phyloP scores from a whole-genome alignment of 345 rosid species.

The Excoecaria agallocha region DNA sequence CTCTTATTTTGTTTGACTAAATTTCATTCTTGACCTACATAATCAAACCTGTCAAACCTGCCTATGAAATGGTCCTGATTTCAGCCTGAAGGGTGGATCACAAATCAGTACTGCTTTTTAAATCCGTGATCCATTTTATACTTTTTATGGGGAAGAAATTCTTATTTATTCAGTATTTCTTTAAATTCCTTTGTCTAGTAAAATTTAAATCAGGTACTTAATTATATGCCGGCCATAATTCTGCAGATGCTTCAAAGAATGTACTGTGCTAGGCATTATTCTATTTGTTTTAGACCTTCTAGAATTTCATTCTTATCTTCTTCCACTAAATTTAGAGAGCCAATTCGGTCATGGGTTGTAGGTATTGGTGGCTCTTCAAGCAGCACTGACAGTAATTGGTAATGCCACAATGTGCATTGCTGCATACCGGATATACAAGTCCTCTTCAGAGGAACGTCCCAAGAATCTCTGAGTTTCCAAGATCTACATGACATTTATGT shows the following conservation, averaged over 20 bases:
- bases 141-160: no score
- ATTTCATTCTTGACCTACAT: not conserved
- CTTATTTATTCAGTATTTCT: not conserved
- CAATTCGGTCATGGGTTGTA: conserved; percentile 14
- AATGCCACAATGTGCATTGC: conserved; percentile 79
- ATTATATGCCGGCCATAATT: not conserved
- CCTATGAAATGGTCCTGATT: not conserved
- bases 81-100: not conserved
- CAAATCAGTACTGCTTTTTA: not conserved
- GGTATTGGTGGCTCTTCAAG: conserved; percentile 85
- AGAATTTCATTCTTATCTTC: not conserved
- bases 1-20: not conserved
- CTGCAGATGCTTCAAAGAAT: not conserved
- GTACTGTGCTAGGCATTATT: not conserved
- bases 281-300: no score
- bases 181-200: not conserved
- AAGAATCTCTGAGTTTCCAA: conserved; percentile 36
- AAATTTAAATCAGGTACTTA: not conserved
- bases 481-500: not conserved
- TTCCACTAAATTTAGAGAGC: not conserved
- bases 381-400: conserved; percentile 76
- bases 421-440: conserved; percentile 71
- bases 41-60: not conserved
- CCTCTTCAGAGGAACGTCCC: conserved; percentile 39
- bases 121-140: not conserved